Conservation (phyloP, 768 basidiomycete species). For the Tubosaeta sp. region DNA sequence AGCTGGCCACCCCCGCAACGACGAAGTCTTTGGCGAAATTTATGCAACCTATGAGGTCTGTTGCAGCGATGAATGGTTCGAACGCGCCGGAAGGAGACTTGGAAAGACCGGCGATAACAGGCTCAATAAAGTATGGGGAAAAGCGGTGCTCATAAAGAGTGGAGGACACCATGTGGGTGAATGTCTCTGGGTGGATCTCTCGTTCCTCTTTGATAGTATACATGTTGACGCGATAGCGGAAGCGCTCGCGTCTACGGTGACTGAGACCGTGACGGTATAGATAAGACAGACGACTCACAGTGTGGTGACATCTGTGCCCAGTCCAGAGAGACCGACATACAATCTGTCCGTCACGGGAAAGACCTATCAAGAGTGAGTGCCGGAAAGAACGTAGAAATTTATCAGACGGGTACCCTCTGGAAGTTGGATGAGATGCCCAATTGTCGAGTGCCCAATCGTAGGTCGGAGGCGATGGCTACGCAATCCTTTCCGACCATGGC, state of each 20-base stretch:
- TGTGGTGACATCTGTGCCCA: slow-evolving; percentile 91
- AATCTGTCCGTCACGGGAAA: slow-evolving; percentile 92
- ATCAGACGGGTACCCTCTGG: slow-evolving; percentile 65
- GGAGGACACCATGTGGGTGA: slow-evolving; percentile 91
- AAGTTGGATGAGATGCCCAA: slow-evolving; percentile 88
- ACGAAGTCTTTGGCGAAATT: slow-evolving; percentile 97
- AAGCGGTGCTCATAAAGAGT: slow-evolving; percentile 96
- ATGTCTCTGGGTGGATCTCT: slow-evolving; percentile 93
- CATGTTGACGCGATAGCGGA: slow-evolving; percentile 96
- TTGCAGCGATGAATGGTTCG: slow-evolving; percentile 92
- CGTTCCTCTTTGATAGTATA: slow-evolving; percentile 99
- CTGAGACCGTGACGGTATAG: slow-evolving; percentile 1
- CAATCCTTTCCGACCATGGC: slow-evolving; percentile 99
- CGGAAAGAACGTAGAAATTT: slow-evolving; percentile 10
- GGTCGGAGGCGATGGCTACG: slow-evolving; percentile 95
- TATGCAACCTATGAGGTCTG: slow-evolving; percentile 90
- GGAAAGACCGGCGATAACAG: slow-evolving; percentile 89
- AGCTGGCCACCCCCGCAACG: slow-evolving; percentile 88
- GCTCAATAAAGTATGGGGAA: slow-evolving; percentile 94
- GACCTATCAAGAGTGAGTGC: slow-evolving; percentile 48
- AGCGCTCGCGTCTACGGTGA: slow-evolving; percentile 68
- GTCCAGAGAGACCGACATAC: slow-evolving; percentile 86
- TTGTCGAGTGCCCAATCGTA: slow-evolving; percentile 85
- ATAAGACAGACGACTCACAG: slow-evolving; percentile 48
- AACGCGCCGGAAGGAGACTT: slow-evolving; percentile 64